Conservation (phyloP, 2,329 filamentous ascomycete genomes). For the Penicillium hesseltinei region DNA sequence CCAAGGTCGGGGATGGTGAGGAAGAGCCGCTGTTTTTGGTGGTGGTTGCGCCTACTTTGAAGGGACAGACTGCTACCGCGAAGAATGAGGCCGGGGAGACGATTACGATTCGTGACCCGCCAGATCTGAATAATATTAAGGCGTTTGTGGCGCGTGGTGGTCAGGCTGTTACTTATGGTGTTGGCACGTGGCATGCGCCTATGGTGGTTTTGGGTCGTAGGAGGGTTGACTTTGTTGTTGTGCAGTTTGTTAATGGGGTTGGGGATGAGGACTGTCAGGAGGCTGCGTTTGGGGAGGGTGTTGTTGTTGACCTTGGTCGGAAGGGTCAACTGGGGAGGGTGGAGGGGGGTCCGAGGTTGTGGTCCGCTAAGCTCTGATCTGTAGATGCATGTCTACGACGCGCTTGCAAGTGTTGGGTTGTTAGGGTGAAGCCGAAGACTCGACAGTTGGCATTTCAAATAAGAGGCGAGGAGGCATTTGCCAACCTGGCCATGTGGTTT, state of each 20-base stretch:
- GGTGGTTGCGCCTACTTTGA: conserved; percentile 78
- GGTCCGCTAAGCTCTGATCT: conserved; percentile 21
- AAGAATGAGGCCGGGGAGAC: conserved; percentile 26
- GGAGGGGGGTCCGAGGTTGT: conserved; percentile 15
- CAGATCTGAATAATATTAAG: conserved; percentile 66
- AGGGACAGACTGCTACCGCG: conserved; percentile 40
- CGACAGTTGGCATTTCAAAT: background rate
- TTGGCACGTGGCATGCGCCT: conserved; percentile 93
- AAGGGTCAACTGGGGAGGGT: conserved; percentile 22
- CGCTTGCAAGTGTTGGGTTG: background rate
- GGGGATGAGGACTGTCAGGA: conserved; percentile 85
- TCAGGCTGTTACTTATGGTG: conserved; percentile 87
- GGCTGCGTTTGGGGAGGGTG: conserved; percentile 51
- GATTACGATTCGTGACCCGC: conserved; percentile 51
- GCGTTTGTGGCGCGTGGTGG: conserved; percentile 76
- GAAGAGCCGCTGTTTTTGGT: conserved; percentile 64
- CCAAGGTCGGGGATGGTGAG: conserved; percentile 22
- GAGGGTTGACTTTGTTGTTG: conserved; percentile 80
- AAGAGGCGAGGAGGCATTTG: background rate
- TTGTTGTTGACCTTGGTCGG: conserved; percentile 32
- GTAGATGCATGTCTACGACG: background rate
- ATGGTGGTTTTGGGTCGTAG: conserved; percentile 79
- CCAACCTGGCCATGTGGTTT: background rate
- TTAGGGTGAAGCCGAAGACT: background rate
- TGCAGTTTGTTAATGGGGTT: conserved; percentile 84